Evolutionary conservation across 2,329 filamentous ascomycete genomes (phyloP).

Genomic region (Penicillium decumbens): DNA sequence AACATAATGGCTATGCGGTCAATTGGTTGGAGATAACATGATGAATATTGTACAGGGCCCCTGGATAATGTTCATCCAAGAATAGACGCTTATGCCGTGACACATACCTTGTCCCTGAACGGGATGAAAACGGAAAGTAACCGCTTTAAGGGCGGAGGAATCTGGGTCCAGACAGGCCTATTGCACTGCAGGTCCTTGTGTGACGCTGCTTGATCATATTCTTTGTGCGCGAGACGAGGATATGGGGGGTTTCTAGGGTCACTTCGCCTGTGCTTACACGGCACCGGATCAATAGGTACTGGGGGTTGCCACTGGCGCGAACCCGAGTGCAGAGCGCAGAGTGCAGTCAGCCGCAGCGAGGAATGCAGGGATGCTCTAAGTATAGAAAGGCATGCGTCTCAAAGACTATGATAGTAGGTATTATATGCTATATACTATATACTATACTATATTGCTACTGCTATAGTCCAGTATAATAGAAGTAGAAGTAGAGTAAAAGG

Average conservation of each 20-base stretch:
- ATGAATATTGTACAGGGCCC: background rate
- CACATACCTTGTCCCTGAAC: background rate
- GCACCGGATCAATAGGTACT: background rate
- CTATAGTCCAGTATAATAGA: too few relatives aligned
- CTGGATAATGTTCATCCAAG: background rate
- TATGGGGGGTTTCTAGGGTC: background rate
- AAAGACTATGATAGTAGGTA: too few relatives aligned
- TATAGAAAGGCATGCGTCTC: background rate
- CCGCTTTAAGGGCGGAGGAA: background rate
- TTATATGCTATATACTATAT: too few relatives aligned
- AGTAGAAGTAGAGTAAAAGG: too few relatives aligned
- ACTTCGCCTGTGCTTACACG: background rate
- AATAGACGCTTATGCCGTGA: background rate
- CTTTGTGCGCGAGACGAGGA: too few relatives aligned
- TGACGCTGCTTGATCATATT: background rate
- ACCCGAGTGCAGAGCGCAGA: background rate
- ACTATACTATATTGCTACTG: too few relatives aligned
- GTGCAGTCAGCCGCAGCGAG: background rate
- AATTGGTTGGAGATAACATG: background rate
- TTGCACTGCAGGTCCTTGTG: conserved; percentile 6
- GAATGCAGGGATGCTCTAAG: conserved; percentile 11
- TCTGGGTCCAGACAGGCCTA: background rate
- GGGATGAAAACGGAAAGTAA: conserved; percentile 1
- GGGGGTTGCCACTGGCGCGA: background rate
- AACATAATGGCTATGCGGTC: background rate